phyloP scores from a whole-genome alignment of 148 eudicot species.

The Nepenthes mirabilis region DNA sequence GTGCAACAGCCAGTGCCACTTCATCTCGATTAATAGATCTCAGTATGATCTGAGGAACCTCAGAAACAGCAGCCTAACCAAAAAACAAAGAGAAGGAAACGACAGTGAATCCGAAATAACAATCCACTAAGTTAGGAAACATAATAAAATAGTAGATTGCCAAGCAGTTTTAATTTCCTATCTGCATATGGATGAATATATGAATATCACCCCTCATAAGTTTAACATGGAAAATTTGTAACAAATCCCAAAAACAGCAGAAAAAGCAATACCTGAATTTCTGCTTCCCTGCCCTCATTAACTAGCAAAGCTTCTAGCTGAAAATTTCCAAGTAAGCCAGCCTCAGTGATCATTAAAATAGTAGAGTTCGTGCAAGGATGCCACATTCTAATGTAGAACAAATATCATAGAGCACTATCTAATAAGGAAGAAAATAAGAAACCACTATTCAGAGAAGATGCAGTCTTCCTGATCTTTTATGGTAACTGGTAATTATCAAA shows the following conservation, averaged over 20 bases:
- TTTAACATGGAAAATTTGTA: no score
- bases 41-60: slow-evolving; percentile 65
- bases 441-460: no score
- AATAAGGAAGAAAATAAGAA: no score
- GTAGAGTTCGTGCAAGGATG: background rate
- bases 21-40: slow-evolving; percentile 85
- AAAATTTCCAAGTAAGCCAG: slow-evolving; percentile 3
- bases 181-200: no score
- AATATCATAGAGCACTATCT: no score
- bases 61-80: slow-evolving; percentile 21
- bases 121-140: no score
- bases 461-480: no score
- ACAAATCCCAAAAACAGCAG: background rate
- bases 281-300: slow-evolving; percentile 55
- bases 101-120: background rate
- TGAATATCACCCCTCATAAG: no score
- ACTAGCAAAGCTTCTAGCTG: slow-evolving; percentile 68
- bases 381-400: background rate
- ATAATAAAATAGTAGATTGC: no score
- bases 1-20: slow-evolving; percentile 87
- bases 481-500: no score
- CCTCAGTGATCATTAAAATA: slow-evolving; percentile 8
- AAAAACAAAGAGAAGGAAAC: background rate
- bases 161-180: no score
- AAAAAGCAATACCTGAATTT: slow-evolving; percentile 54